A percentile compares a stretch with the other conserved stretches of the same genome.
phyloP scores from a whole-genome alignment of 2,329 filamentous ascomycete species.

The Emmonsiellopsis sp. region DNA sequence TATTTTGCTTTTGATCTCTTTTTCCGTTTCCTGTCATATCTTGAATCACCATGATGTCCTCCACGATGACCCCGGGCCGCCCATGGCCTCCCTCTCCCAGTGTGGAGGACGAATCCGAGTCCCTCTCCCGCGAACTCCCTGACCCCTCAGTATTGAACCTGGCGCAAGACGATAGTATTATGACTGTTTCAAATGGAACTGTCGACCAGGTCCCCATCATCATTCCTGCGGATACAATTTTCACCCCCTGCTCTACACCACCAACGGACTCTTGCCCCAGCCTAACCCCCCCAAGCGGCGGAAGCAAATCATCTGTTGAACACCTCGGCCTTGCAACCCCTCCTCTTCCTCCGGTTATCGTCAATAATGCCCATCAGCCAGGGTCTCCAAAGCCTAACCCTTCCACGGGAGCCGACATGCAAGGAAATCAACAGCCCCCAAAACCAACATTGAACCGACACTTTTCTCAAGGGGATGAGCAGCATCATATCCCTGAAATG shows the following conservation, averaged over 20 bases:
- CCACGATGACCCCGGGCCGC: slow-evolving; percentile 18
- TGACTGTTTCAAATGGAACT: slow-evolving; percentile 24
- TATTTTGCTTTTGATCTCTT: neutral
- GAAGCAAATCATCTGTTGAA: slow-evolving; percentile 19
- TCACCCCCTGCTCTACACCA: slow-evolving; percentile 9
- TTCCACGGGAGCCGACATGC: neutral
- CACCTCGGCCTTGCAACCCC: slow-evolving; percentile 20
- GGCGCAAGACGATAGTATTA: slow-evolving; percentile 8
- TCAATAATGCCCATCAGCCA: neutral
- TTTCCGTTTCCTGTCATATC: slow-evolving; percentile 2
- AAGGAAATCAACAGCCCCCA: neutral
- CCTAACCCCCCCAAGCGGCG: slow-evolving; percentile 9
- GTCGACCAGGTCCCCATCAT: slow-evolving; percentile 38
- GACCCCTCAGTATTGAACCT: slow-evolving; percentile 18
- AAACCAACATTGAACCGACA: slow-evolving; percentile 7
- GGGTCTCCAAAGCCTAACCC: neutral
- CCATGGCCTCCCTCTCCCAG: slow-evolving; percentile 34
- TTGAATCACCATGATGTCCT: slow-evolving; percentile 14
- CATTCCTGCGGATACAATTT: slow-evolving; percentile 20
- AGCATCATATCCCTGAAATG: neutral
- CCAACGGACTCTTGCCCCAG: slow-evolving; percentile 7
- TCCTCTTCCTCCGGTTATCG: slow-evolving; percentile 4
- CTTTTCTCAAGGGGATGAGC: slow-evolving; percentile 7
- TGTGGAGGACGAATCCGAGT: slow-evolving; percentile 36
- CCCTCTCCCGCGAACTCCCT: slow-evolving; percentile 31